Conservation (phyloP, 768 basidiomycete genomes). For the Fomitopsis serialis region DNA sequence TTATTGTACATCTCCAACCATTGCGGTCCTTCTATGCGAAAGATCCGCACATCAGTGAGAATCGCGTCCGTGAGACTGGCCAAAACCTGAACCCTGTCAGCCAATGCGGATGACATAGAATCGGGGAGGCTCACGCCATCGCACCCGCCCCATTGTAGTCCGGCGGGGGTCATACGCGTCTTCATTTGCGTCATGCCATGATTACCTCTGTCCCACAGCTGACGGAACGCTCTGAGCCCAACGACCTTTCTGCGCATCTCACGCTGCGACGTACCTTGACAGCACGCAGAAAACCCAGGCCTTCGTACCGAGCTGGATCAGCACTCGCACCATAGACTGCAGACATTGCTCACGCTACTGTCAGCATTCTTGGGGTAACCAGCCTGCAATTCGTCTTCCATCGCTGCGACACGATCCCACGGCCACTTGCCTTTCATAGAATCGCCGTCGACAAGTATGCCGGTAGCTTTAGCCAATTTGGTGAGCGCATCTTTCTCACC, state of each 20-base stretch:
- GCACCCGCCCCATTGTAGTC: too few species aligned
- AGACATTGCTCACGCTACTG: constrained; percentile 4
- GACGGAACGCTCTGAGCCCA: too few species aligned
- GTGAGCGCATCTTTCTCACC: not conserved
- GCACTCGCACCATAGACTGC: not conserved
- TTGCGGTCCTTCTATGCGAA: not conserved
- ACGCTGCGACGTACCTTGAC: too few species aligned
- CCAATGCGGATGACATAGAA: too few species aligned
- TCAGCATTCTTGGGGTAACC: not conserved
- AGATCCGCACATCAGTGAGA: not conserved
- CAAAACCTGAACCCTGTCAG: not conserved
- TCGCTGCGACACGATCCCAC: not conserved
- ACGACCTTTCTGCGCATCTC: not conserved
- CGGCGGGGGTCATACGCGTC: too few species aligned
- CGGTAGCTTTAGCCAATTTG: not conserved
- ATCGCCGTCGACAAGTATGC: not conserved
- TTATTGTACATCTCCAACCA: not conserved
- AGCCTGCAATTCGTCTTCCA: not conserved
- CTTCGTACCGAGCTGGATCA: not conserved
- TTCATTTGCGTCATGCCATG: not conserved
- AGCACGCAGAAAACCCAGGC: not conserved
- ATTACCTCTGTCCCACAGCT: not conserved
- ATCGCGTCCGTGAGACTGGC: not conserved
- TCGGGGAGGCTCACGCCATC: not conserved
- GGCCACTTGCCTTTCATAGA: not conserved